Conservation (phyloP, 2,329 filamentous ascomycete species). For the Daldinia sp. region DNA sequence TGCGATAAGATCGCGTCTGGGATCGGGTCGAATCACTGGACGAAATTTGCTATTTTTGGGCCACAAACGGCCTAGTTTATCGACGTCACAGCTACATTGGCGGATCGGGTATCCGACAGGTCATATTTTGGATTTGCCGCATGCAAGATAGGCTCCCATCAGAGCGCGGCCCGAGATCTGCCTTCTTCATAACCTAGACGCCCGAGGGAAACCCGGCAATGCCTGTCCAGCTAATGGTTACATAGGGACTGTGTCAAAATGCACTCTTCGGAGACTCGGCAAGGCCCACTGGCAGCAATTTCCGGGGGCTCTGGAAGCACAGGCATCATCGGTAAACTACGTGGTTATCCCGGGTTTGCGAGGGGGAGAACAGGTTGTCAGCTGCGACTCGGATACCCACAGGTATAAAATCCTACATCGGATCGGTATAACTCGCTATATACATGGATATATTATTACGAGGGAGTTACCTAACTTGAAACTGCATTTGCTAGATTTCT, state of each 20-base stretch:
- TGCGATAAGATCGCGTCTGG: slow-evolving; percentile 22
- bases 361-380: slow-evolving; percentile 13
- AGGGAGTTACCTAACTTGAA: slow-evolving; percentile 16
- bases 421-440: slow-evolving; percentile 17
- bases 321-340: slow-evolving; percentile 24
- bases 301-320: slow-evolving; percentile 24
- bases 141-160: slow-evolving; percentile 9
- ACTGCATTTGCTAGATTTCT: background rate
- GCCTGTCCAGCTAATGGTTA: slow-evolving; percentile 14
- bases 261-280: background rate
- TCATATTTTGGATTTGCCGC: background rate
- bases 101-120: slow-evolving; percentile 15
- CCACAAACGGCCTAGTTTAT: background rate
- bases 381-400: slow-evolving; percentile 33
- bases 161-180: slow-evolving; percentile 33
- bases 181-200: background rate
- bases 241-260: slow-evolving; percentile 2
- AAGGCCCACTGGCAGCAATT: slow-evolving; percentile 1
- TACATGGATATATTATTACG: slow-evolving; percentile 1
- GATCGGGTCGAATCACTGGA: slow-evolving; percentile 8
- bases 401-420: slow-evolving; percentile 31
- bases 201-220: slow-evolving; percentile 5
- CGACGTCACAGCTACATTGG: slow-evolving; percentile 12
- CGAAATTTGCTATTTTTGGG: slow-evolving; percentile 11
- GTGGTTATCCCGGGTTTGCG: slow-evolving; percentile 34